Base-by-base conservation (phyloP, 2,329 filamentous ascomycete species). In the Aspergillus tamarii region DNA sequence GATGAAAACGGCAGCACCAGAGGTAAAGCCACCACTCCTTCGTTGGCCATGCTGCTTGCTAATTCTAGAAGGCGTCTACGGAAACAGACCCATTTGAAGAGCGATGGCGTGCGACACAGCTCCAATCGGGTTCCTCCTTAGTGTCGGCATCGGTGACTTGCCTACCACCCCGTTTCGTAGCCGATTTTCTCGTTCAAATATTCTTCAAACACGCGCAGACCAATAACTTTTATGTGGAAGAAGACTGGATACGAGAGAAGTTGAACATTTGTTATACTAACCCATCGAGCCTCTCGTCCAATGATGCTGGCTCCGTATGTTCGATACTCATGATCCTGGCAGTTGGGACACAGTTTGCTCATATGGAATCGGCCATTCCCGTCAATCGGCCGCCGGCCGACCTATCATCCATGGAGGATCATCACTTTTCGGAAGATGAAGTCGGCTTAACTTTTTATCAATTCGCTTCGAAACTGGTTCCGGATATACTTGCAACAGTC, bases 361-460 rank as follows among this genome's bases (percentile, higher is more conserved):
- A 82, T 61, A 76, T 79, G 74, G 74, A 80, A 59, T 79, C 78
- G 8, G 63, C 71, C 7, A 76, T 71, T 0, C 74, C 76, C 0
- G 72, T 79, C n/a, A 78, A 78, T 41, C 72, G 73, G 28, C 50
- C 74, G 32, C 67, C 70, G 1, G 59, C 67, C 1, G 69, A 71
- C 43, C 65, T 72, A 21, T 68, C 73, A 0, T 63, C 67, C 6
- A 62, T 68, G 9, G 74, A 77, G 30, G 76, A 77, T 45, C 76
- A 76, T 46, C 71, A 75, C 43, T 77, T 78, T 30, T 83, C 83
- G 0, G 84, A 86, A 64, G 83, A 86, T 60, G 82, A 84, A 28
- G 80, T 86, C 1, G 85, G 85, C 4, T 76, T 85, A 8, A 83
- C 83, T 28, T 86, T 87, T 64, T 87, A 88, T 66, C 83, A 86